These are phyloP conservation scores for Scopulariopsis brevicaulis DNA, from an alignment of 2,329 filamentous ascomycete species.

Conservation along the genomic window DNA sequence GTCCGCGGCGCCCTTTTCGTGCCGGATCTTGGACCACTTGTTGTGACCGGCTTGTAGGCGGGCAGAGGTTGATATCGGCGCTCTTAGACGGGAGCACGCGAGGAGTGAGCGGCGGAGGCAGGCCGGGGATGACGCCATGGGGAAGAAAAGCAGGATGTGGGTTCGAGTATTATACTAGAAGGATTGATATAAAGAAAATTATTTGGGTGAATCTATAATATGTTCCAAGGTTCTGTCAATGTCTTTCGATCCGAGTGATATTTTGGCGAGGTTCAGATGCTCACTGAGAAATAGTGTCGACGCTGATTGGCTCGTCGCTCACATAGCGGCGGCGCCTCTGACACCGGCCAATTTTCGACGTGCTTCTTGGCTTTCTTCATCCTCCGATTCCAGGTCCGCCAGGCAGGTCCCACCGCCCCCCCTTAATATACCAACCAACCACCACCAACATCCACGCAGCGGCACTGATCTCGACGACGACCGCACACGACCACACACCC, in stretches of 20 bases:
- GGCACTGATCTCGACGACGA: background rate
- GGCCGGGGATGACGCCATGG: background rate
- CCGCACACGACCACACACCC: background rate
- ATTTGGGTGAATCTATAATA: no score
- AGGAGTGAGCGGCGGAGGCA: background rate
- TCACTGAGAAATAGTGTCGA: background rate
- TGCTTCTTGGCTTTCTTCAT: background rate
- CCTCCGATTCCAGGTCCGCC: background rate
- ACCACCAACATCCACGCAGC: background rate
- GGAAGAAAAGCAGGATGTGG: background rate
- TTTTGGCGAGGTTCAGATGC: background rate
- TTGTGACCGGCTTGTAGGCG: conserved; percentile 68
- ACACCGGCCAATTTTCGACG: background rate
- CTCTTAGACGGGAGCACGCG: background rate
- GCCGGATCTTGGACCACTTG: conserved; percentile 92
- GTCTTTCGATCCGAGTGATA: background rate
- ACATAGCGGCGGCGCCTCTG: background rate
- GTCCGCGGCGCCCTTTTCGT: conserved; percentile 86
- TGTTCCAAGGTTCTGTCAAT: background rate
- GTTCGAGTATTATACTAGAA: background rate
- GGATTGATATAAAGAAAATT: background rate
- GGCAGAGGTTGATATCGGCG: background rate
- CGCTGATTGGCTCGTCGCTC: background rate
- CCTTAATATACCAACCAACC: background rate
- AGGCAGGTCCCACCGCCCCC: background rate